Conservation (phyloP, 495 filamentous ascomycete genomes). For the Penicillium desertorum region DNA sequence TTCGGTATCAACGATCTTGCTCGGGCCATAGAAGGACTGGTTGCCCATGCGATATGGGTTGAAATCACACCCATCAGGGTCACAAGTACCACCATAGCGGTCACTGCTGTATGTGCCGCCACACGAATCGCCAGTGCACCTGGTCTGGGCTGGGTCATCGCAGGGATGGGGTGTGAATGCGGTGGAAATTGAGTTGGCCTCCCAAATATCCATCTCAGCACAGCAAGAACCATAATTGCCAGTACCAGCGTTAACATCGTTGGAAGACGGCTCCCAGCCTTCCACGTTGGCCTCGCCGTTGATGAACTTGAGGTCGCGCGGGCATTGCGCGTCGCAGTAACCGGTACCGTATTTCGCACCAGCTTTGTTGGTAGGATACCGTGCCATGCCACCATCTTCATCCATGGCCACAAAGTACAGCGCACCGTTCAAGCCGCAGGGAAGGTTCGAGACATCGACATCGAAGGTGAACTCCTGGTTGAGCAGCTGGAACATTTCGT, state of each 20-base stretch:
- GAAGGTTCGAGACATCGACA: constrained; percentile 60
- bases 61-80: constrained; percentile 74
- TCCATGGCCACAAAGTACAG: constrained; percentile 67
- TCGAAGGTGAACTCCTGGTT: constrained; percentile 66
- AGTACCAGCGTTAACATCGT: constrained; percentile 56
- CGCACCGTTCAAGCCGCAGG: constrained; percentile 69
- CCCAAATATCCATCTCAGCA: constrained; percentile 71
- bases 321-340: constrained; percentile 73
- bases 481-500: constrained; percentile 56
- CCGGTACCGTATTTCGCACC: constrained; percentile 68
- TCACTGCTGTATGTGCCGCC: constrained; percentile 42
- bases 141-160: constrained; percentile 48
- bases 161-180: constrained; percentile 64
- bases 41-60: constrained; percentile 68
- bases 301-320: constrained; percentile 62
- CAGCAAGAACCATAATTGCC: constrained; percentile 64
- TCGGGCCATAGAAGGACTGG: constrained; percentile 59
- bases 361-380: constrained; percentile 56
- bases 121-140: constrained; percentile 58
- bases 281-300: constrained; percentile 61
- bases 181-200: constrained; percentile 59
- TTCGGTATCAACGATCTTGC: constrained; percentile 60
- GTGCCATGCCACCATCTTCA: constrained; percentile 52
- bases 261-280: constrained; percentile 54
- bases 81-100: constrained; percentile 57